Conservation (phyloP, 2,329 filamentous ascomycete species). For the Dryadomyces quercivorus region DNA sequence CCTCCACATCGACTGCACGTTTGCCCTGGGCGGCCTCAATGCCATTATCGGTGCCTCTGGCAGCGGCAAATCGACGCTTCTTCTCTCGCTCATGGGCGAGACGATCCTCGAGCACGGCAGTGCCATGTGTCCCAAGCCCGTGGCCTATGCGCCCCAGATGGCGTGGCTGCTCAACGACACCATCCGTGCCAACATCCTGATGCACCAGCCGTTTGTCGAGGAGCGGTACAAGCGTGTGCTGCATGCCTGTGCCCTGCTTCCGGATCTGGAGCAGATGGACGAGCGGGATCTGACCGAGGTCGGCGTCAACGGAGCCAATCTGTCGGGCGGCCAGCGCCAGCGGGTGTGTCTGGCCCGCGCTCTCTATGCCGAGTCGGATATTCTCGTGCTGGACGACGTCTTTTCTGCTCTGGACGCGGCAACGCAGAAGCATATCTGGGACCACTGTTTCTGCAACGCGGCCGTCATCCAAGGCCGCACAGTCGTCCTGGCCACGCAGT, state of each 20-base stretch:
- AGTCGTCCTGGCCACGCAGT: slow-evolving; percentile 43
- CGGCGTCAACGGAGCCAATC: slow-evolving; percentile 14
- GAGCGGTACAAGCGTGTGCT: slow-evolving; percentile 21
- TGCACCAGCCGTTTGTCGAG: slow-evolving; percentile 8
- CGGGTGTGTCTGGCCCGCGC: slow-evolving; percentile 37
- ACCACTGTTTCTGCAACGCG: slow-evolving; percentile 43
- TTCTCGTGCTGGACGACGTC: slow-evolving; percentile 46
- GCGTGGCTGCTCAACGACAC: slow-evolving; percentile 24
- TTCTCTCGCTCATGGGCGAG: slow-evolving; percentile 42
- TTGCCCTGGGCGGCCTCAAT: slow-evolving; percentile 41
- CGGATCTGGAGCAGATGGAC: slow-evolving; percentile 15
- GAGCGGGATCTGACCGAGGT: slow-evolving; percentile 13
- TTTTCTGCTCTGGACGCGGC: slow-evolving; percentile 48
- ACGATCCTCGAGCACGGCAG: slow-evolving; percentile 35
- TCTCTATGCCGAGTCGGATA: slow-evolving; percentile 41
- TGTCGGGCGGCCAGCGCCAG: slow-evolving; percentile 16
- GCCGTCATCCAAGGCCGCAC: slow-evolving; percentile 38
- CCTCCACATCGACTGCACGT: slow-evolving; percentile 37
- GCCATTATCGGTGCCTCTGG: slow-evolving; percentile 42
- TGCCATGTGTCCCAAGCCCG: slow-evolving; percentile 25
- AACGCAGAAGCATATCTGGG: slow-evolving; percentile 43
- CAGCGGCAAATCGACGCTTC: slow-evolving; percentile 43
- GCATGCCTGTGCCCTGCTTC: slow-evolving; percentile 13
- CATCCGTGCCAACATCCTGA: slow-evolving; percentile 19
- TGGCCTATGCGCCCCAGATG: slow-evolving; percentile 24